Evolutionary conservation across 1,284 basidiomycete species (phyloP), one percentile per base, ranked within the genome.

Genomic region (Puccinia brachypodii): DNA sequence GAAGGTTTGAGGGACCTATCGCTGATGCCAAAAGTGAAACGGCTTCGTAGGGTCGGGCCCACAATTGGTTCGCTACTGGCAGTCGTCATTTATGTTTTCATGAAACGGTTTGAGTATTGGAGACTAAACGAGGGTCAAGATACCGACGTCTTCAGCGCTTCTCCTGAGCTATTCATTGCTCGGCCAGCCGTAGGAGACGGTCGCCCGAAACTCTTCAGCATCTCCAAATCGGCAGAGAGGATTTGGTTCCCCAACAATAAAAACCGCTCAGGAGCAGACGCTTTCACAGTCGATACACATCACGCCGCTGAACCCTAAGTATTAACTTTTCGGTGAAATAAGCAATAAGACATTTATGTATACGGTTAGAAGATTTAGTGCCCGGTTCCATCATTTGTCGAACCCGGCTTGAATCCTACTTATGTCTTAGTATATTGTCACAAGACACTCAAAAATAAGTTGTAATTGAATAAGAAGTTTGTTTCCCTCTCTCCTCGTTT

Each of bases 51-150:
- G 79, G 50, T 81, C 42, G 79, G 79, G 14, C 79, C 79, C 62
- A 74, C 79, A 33, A 28, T 81, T 36, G 79, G 79, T 25, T 81
- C 79, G n/a, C 22, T 81, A 6, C 40, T 74, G 28, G 79, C 79
- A 11, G 71, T 74, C 6, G 8, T 44, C 9, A 74, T 81, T n/a
- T 81, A 81, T 19, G 60, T 60, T 0, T 62, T 74, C 25, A 81
- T 81, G 79, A 81, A 81, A 25, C 25, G 58, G 16, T 81, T 36
- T 36, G 68, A 74, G 22, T 81, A 81, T 66, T 81, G 79, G 79
- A 74, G 73, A 47, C 22, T 44, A 0, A 81, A 74, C 33, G 58
- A 74, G 36, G 79, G 79, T 66, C 79, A 81, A 60, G 79, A 81
- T 74, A 81, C 56, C 28, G 79, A 81, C 40, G 71, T 64, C 7